Evolutionary conservation across 768 basidiomycete species (phyloP).

Genomic region (Boletus sp.): DNA sequence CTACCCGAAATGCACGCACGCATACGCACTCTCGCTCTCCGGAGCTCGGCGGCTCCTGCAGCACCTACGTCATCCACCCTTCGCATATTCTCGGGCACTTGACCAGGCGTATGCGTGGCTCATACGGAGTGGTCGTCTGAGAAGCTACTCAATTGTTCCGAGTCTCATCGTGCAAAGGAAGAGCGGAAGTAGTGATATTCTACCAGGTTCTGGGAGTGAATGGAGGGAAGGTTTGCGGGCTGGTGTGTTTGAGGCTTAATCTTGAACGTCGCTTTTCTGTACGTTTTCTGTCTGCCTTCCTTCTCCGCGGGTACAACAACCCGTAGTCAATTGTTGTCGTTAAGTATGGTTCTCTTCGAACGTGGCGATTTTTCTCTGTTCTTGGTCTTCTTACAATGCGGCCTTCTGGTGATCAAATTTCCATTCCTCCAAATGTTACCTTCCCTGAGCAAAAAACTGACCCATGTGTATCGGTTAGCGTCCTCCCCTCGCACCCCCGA

Average conservation of each 20-base stretch:
- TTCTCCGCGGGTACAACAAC: background rate
- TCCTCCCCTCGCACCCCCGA: no score
- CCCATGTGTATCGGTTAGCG: no score
- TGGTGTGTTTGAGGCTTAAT: constrained; percentile 42
- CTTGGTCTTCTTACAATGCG: no score
- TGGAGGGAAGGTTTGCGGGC: constrained; percentile 54
- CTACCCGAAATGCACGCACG: constrained; percentile 71
- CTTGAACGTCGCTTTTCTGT: background rate
- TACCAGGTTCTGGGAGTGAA: constrained; percentile 43
- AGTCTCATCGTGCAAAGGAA: constrained; percentile 69
- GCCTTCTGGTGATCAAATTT: no score
- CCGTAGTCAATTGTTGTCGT: no score
- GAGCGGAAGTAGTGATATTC: constrained; percentile 54
- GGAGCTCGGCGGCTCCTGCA: constrained; percentile 63
- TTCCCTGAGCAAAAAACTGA: no score
- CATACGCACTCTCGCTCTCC: constrained; percentile 56
- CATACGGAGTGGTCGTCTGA: constrained; percentile 51
- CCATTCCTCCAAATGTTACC: no score
- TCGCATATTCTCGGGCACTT: constrained; percentile 75
- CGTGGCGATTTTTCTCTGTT: no score
- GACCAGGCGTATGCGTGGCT: constrained; percentile 76
- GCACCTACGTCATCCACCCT: constrained; percentile 59
- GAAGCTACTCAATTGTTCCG: constrained; percentile 64
- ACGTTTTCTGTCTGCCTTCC: background rate
- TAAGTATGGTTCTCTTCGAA: no score